These are phyloP conservation scores for Sonneratia caseolaris DNA, from an alignment of 345 rosid species.

Conservation along the genomic window DNA sequence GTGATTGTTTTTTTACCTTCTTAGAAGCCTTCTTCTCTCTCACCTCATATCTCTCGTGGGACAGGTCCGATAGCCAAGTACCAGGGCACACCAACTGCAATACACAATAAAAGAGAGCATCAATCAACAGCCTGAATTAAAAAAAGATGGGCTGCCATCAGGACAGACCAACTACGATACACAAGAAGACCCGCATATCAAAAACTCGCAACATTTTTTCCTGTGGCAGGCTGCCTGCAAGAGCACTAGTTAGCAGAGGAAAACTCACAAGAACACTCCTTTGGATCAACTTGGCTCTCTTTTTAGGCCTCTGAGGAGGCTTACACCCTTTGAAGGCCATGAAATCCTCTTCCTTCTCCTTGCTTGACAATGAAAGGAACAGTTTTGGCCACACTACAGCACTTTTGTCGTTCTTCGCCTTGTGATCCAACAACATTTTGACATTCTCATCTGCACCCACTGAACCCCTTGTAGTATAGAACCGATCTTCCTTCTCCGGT, in stretches of 20 bases:
- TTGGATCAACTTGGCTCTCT: conserved; percentile 80
- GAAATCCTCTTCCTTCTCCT: conserved; percentile 95
- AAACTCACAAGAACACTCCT: conserved; percentile 61
- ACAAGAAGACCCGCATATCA: neutral
- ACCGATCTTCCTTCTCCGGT: conserved; percentile 71
- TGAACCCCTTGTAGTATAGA: conserved; percentile 72
- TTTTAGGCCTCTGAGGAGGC: conserved; percentile 88
- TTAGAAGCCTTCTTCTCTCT: conserved; percentile 88
- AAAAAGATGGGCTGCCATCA: too few relatives aligned
- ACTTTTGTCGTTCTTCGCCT: conserved; percentile 46
- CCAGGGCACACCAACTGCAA: conserved; percentile 64
- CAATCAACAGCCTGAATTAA: too few relatives aligned
- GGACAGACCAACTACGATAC: too few relatives aligned
- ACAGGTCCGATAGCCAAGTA: conserved; percentile 74
- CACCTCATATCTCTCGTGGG: conserved; percentile 83
- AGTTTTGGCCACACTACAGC: conserved; percentile 64
- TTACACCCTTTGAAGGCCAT: conserved; percentile 94
- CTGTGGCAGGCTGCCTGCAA: neutral
- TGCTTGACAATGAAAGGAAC: conserved; percentile 58
- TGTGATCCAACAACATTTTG: conserved; percentile 41
- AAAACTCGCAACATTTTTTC: neutral
- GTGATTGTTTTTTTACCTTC: conserved; percentile 27
- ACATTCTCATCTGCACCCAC: conserved; percentile 56
- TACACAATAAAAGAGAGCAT: neutral
- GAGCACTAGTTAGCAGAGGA: conserved; percentile 2